Base-by-base conservation (phyloP, 306 rosid genomes). In the Hippophae gyantsensis region DNA sequence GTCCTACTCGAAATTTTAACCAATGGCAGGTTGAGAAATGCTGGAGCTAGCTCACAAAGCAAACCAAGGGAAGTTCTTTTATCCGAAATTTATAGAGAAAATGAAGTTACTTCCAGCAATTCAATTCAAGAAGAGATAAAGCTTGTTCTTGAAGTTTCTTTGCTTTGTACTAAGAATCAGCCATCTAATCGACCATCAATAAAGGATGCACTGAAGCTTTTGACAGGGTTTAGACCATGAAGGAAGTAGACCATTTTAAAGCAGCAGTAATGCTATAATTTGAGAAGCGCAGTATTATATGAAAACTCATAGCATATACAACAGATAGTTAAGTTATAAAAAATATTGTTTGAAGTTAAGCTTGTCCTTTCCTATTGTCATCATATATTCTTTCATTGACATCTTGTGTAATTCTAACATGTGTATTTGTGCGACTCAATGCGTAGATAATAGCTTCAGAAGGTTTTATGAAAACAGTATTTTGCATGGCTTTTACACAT, bases 161-260 rank as follows among this genome's bases (percentile, higher is more conserved):
- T 76, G 54, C 76, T 79, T 59, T 92, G 98, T 79, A 87, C 88
- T 8, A 80, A 76, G 61, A 84, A 78, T 77, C 70, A 78, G 64
- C 69, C 81, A 40, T 56, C 69, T 1, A 85, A 92, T 27, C 74
- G 83, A 18, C 95, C 98, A 63, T 81, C 95, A 69, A 85, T 87
- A 78, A 81, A 81, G 59, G 87, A 81, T 42, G 81, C 76, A 53
- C 62, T 83, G 42, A 85, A 83, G 84, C 87, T 79, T 65, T 65
- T 88, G 70, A 77, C 89, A 63, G 86, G 84, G 27, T 65, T 63
- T 44, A 84, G 68, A 67, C 72, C 71, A 43, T 64, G 69, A 40
- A 43, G 74, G 76, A 32, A 75, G 56, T 55, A 53, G 38, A 55
- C 79, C 45, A 69, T 66, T 61, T 46, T 62, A 72, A 61, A 68